Conservation (phyloP, 1,284 basidiomycete genomes). For the Xerocomus minutiporus region DNA sequence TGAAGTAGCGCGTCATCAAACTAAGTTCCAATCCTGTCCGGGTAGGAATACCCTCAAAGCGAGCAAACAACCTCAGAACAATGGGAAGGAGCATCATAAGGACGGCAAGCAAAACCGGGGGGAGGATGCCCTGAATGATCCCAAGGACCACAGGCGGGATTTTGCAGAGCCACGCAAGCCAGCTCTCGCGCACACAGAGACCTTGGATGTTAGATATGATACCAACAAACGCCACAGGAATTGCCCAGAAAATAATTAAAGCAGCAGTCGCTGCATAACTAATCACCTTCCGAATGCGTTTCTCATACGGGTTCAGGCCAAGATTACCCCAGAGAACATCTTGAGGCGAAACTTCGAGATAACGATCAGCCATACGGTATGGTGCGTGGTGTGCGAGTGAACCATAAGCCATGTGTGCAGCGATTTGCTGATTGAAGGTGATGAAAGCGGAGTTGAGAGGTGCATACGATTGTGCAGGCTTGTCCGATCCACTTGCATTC, state of each 20-base stretch:
- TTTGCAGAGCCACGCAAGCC: slow-evolving; percentile 81
- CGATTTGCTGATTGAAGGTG: slow-evolving; percentile 90
- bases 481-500: slow-evolving; percentile 22
- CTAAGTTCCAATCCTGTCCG: slow-evolving; percentile 81
- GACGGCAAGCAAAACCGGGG: slow-evolving; percentile 80
- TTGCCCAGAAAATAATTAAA: slow-evolving; percentile 68
- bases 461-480: slow-evolving; percentile 49
- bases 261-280: slow-evolving; percentile 61
- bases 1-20: slow-evolving; percentile 88
- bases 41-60: slow-evolving; percentile 80
- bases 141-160: slow-evolving; percentile 65
- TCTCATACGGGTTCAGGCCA: slow-evolving; percentile 86
- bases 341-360: slow-evolving; percentile 71
- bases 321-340: slow-evolving; percentile 93
- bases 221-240: slow-evolving; percentile 85
- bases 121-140: slow-evolving; percentile 89
- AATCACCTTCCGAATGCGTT: slow-evolving; percentile 55
- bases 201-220: slow-evolving; percentile 76
- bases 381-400: slow-evolving; percentile 73
- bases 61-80: slow-evolving; percentile 70
- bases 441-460: slow-evolving; percentile 86
- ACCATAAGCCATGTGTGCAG: slow-evolving; percentile 82
- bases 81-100: slow-evolving; percentile 92
- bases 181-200: slow-evolving; percentile 61
- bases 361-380: slow-evolving; percentile 66